Percentiles rank a stretch among this genome's conserved stretches.
Conservation (phyloP, 1,284 basidiomycete genomes). For the Anthracocystis panici-leucophaei region DNA sequence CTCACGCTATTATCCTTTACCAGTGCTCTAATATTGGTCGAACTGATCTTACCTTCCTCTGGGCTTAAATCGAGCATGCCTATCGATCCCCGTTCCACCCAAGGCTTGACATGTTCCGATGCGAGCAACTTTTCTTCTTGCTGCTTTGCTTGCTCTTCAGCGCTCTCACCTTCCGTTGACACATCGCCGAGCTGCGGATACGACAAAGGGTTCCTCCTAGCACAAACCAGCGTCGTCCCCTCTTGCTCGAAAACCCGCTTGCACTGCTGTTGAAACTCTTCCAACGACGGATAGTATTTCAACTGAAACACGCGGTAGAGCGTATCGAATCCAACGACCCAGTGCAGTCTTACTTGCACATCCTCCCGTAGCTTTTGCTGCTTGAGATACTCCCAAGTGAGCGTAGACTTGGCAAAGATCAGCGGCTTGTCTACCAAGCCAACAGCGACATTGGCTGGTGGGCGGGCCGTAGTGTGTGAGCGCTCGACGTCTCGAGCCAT, state of each 20-base stretch:
- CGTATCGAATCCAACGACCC: conserved; percentile 88
- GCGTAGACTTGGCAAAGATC: conserved; percentile 83
- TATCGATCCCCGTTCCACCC: conserved; percentile 42
- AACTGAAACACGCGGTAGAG: conserved; percentile 84
- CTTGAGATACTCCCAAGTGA: conserved; percentile 74
- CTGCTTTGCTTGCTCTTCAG: conserved; percentile 12
- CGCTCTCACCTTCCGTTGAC: not conserved
- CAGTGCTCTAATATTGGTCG: conserved; percentile 44
- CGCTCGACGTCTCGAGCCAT: conserved; percentile 61
- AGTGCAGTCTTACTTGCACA: conserved; percentile 72
- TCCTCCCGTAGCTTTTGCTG: conserved; percentile 5
- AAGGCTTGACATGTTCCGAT: conserved; percentile 30
- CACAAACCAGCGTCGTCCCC: conserved; percentile 75
- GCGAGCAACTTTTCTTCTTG: conserved; percentile 40
- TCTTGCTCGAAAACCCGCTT: conserved; percentile 75
- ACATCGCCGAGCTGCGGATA: conserved; percentile 20
- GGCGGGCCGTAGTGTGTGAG: conserved; percentile 20
- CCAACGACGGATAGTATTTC: conserved; percentile 77
- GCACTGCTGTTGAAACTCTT: conserved; percentile 75
- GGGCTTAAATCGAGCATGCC: conserved; percentile 49
- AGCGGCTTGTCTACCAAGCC: conserved; percentile 87
- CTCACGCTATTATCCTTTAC: conserved; percentile 19
- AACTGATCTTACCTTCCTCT: conserved; percentile 44
- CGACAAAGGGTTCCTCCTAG: conserved; percentile 44
- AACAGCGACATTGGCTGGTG: conserved; percentile 77